A percentile compares a stretch with the other conserved stretches of the same genome.
These are phyloP conservation scores for Millerozyma acaciae DNA, from an alignment of 805 yeast genomes.

Conservation along the genomic window DNA sequence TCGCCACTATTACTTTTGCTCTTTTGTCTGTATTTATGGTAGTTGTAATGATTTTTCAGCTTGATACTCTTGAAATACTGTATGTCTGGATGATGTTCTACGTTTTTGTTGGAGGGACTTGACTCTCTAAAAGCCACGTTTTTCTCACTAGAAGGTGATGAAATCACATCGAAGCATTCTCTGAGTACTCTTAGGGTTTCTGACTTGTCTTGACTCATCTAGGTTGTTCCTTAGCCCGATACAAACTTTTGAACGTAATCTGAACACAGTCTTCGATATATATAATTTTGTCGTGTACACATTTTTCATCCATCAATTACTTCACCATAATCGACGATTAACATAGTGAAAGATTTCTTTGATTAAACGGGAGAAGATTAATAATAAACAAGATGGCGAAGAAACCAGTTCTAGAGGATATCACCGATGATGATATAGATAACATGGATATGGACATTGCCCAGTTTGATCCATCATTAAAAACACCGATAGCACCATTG, in stretches of 20 bases:
- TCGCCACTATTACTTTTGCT: slow-evolving; percentile 9
- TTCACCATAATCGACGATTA: not conserved
- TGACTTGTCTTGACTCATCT: slow-evolving; percentile 9
- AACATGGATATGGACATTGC: slow-evolving; percentile 92
- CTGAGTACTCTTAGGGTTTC: slow-evolving; percentile 22
- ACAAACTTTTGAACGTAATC: no score
- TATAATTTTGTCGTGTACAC: not conserved
- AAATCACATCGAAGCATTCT: slow-evolving; percentile 21
- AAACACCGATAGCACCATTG: slow-evolving; percentile 66
- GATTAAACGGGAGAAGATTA: not conserved
- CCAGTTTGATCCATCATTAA: slow-evolving; percentile 70
- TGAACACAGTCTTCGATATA: not conserved
- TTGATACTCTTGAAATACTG: slow-evolving; percentile 36
- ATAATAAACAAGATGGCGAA: slow-evolving; percentile 17
- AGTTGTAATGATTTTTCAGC: slow-evolving; percentile 32
- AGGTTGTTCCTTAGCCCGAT: not conserved
- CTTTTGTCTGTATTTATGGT: slow-evolving; percentile 27
- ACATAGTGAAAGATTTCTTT: not conserved
- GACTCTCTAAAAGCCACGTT: not conserved
- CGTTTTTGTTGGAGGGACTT: slow-evolving; percentile 3
- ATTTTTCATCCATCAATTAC: not conserved
- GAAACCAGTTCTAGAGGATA: slow-evolving; percentile 72
- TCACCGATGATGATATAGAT: slow-evolving; percentile 82
- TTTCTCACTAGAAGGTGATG: slow-evolving; percentile 12
- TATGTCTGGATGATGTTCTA: slow-evolving; percentile 32